Evolutionary conservation across 2,329 filamentous ascomycete species (phyloP).

Genomic region (Mollisiaceae sp.): DNA sequence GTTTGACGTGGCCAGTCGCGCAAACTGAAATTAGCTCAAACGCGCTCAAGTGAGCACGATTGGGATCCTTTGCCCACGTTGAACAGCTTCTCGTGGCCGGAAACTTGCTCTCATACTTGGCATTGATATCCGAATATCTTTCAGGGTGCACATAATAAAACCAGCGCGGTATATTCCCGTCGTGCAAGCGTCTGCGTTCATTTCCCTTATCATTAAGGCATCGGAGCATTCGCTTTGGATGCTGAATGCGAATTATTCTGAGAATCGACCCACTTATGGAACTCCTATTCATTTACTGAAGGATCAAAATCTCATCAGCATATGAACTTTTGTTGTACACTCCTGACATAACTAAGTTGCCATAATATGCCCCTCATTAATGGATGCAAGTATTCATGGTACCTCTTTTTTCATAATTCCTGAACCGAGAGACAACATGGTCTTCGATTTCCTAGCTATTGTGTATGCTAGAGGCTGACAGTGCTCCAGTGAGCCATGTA

Average conservation of each 20-base stretch:
- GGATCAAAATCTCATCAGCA: background rate
- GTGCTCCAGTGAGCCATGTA: constrained; percentile 36
- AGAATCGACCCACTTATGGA: background rate
- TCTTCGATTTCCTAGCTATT: background rate
- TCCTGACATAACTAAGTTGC: background rate
- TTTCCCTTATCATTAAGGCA: background rate
- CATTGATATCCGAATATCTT: constrained; percentile 3
- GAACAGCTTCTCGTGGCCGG: constrained; percentile 20
- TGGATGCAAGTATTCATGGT: constrained; percentile 41
- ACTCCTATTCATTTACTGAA: background rate
- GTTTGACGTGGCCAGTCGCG: background rate
- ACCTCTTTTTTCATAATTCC: constrained; percentile 2
- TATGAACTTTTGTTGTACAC: background rate
- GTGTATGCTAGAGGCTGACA: background rate
- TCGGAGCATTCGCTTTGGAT: background rate
- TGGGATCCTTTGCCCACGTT: background rate
- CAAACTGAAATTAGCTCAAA: constrained; percentile 22
- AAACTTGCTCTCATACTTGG: constrained; percentile 26
- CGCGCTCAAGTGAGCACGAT: constrained; percentile 13
- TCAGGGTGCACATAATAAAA: background rate
- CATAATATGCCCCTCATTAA: constrained; percentile 39
- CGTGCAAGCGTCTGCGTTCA: background rate
- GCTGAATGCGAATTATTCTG: background rate
- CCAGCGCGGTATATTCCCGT: background rate
- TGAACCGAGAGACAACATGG: background rate